Percentiles rank a stretch among this genome's conserved stretches.
phyloP scores from a whole-genome alignment of 306 rosid genomes.

The Casuarina equisetifolia region DNA sequence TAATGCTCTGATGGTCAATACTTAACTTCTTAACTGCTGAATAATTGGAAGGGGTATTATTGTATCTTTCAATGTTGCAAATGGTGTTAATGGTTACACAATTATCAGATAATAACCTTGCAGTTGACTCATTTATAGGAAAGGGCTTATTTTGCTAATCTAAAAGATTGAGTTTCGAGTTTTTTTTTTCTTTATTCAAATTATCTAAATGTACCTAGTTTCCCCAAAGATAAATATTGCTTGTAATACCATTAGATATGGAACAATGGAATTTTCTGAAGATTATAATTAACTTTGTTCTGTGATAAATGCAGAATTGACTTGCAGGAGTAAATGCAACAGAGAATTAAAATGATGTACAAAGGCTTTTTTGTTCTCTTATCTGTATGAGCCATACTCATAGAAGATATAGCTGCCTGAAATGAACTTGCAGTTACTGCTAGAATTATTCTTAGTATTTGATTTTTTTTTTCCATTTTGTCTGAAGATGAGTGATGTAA shows the following conservation, averaged over 20 bases:
- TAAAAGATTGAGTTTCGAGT: not conserved
- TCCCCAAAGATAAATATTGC: not conserved
- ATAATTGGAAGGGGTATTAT: conserved; percentile 6
- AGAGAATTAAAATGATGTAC: not conserved
- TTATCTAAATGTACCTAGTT: not conserved
- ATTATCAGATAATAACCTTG: not conserved
- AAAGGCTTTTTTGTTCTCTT: not conserved
- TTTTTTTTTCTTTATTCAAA: not conserved
- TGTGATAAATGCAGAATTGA: not conserved
- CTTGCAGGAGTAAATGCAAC: not conserved
- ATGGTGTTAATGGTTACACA: not conserved
- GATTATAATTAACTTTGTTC: not conserved
- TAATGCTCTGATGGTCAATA: conserved; percentile 42
- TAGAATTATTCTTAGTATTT: not conserved
- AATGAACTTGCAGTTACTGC: not conserved
- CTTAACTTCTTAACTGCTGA: not conserved
- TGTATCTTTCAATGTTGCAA: not conserved
- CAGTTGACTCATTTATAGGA: not conserved
- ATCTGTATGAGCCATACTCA: not conserved
- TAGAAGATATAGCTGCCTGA: not conserved
- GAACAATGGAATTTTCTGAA: not conserved
- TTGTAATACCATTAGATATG: not conserved
- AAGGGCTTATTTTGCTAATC: not conserved
- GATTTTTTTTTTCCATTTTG: not conserved
- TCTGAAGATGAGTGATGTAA: not conserved